Base-by-base conservation (phyloP, 306 rosid genomes). In the Coriaria nepalensis region DNA sequence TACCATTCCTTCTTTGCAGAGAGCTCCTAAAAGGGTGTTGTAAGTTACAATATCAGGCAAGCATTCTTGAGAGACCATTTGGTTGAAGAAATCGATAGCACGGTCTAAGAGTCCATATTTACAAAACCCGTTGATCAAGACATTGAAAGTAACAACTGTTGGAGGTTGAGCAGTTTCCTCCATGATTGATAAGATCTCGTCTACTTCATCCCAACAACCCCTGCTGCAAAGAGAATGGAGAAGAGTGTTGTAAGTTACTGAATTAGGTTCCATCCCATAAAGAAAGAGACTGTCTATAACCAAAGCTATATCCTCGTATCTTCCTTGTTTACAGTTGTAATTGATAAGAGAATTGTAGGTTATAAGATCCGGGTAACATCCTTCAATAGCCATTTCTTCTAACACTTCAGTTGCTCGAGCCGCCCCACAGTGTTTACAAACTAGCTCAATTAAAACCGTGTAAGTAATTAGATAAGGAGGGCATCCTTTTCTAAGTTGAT, bases 391-490 rank as follows among this genome's bases (percentile, higher is more conserved):
- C 65, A 84, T 57, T 56, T 84, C 95, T 59, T 81, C 97, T 66
- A 88, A 67, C 38, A 84, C 86, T 74, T 77, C 90, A 36, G 81
- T 64, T 54, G 90, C 95, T 36, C 29, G 69, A 50, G 40, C 57
- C 33, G 73, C 55, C 37, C 97, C 97, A 47, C 73, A 46, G 54
- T 74, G 66, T 71, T 37, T 88, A 80, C 86, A 88, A 41, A 79
- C 75, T 66, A 81, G 74, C 29, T 84, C 86, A 45, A 81, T 62
- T 45, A 88, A 83, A 54, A 88, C 71, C 0, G 90, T 70, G 71
- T 70, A 83, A 40, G 95, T 83, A 41, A 88, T 73, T 60, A 78
- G 51, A 81, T 74, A 83, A 53, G 97, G 97, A 72, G 86, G 93
- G 62, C 75, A 76, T 10, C 93, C 97, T 61, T 68, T 81, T 68